Percentiles rank a stretch among this genome's conserved stretches.
Conservation (phyloP, 441 rosid genomes). For the Populus hybrid region DNA sequence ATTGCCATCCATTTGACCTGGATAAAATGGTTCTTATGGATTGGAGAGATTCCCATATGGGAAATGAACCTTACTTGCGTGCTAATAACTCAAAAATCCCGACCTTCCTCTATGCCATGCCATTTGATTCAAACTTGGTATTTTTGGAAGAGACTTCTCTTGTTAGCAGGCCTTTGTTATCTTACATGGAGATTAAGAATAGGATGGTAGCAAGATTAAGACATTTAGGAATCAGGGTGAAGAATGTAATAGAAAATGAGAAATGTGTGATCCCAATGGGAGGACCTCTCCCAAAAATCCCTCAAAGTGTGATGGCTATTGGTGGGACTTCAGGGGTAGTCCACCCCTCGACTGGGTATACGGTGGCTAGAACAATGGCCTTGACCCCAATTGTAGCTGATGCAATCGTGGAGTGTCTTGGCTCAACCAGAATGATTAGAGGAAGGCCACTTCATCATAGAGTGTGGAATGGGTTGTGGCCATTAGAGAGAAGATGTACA, state of each 20-base stretch:
- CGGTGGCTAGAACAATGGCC: slow-evolving; percentile 55
- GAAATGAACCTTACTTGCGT: slow-evolving; percentile 55
- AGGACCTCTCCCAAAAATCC: slow-evolving; percentile 58
- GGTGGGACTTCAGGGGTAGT: slow-evolving; percentile 66
- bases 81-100: slow-evolving; percentile 40
- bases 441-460: slow-evolving; percentile 47
- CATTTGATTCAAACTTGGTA: slow-evolving; percentile 46
- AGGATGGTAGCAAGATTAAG: slow-evolving; percentile 72
- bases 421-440: slow-evolving; percentile 63
- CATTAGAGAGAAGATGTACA: slow-evolving; percentile 35
- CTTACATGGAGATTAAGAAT: slow-evolving; percentile 50
- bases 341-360: slow-evolving; percentile 71
- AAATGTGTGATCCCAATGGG: slow-evolving; percentile 83
- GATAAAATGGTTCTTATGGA: slow-evolving; percentile 75
- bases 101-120: slow-evolving; percentile 66
- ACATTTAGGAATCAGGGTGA: slow-evolving; percentile 36
- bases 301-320: slow-evolving; percentile 59
- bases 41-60: slow-evolving; percentile 74
- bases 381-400: slow-evolving; percentile 44
- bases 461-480: slow-evolving; percentile 63
- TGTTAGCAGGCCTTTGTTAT: slow-evolving; percentile 54
- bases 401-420: slow-evolving; percentile 59
- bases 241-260: slow-evolving; percentile 49
- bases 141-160: slow-evolving; percentile 66
- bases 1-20: slow-evolving; percentile 58